phyloP scores from a whole-genome alignment of 2,329 filamentous ascomycete species.

The Fusarium heterosporum region DNA sequence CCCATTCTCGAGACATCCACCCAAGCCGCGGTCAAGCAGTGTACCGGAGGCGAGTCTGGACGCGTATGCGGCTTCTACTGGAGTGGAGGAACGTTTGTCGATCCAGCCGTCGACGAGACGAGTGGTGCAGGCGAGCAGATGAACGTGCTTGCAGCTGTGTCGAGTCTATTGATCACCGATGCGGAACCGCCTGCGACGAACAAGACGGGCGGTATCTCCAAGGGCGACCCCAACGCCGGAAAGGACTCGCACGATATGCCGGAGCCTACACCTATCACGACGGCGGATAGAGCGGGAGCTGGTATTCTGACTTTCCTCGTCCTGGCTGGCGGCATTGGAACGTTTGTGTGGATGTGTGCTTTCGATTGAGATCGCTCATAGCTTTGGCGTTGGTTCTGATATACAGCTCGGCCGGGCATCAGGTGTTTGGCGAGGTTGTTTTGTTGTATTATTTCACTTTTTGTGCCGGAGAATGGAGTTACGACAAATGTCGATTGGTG shows the following conservation, averaged over 20 bases:
- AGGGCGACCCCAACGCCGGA: slow-evolving; percentile 57
- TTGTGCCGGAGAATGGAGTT: slow-evolving; percentile 30
- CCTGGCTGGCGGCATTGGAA: slow-evolving; percentile 55
- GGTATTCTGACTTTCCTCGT: slow-evolving; percentile 61
- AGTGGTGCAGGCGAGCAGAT: slow-evolving; percentile 70
- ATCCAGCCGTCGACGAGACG: slow-evolving; percentile 64
- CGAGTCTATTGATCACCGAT: slow-evolving; percentile 59
- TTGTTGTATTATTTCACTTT: neutral
- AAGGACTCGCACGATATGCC: slow-evolving; percentile 49
- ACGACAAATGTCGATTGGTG: neutral
- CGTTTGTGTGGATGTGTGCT: slow-evolving; percentile 65
- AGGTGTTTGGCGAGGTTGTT: neutral
- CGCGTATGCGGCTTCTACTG: slow-evolving; percentile 75
- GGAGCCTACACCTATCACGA: slow-evolving; percentile 52
- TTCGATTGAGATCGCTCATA: slow-evolving; percentile 39
- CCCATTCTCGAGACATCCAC: slow-evolving; percentile 69
- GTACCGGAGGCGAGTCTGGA: slow-evolving; percentile 68
- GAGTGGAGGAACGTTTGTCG: slow-evolving; percentile 60
- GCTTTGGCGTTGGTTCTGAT: slow-evolving; percentile 15
- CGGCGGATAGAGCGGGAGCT: slow-evolving; percentile 61
- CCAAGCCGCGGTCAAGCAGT: slow-evolving; percentile 69
- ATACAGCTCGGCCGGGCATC: slow-evolving; percentile 6
- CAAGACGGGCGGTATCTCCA: slow-evolving; percentile 62
- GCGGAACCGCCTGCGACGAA: slow-evolving; percentile 58
- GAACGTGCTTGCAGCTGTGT: slow-evolving; percentile 67